Percentiles rank a stretch among this genome's conserved stretches.
Conservation (phyloP, 306 rosid genomes). For the Fragaria ananassa region DNA sequence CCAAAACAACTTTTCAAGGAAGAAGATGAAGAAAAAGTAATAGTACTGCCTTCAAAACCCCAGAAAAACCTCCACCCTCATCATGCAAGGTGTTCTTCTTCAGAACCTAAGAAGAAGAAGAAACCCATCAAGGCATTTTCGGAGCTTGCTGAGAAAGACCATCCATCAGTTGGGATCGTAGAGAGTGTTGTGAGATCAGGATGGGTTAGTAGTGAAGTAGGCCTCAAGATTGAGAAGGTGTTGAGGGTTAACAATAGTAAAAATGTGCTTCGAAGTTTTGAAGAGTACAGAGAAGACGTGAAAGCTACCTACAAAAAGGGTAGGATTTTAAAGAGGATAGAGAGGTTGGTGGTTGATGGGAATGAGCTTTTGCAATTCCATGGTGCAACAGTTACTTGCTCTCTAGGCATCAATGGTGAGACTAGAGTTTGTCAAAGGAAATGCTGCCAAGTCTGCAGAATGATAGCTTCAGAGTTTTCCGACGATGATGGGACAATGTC, state of each 20-base stretch:
- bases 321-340: background rate
- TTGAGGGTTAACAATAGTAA: conserved; percentile 19
- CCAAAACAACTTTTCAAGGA: background rate
- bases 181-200: conserved; percentile 10
- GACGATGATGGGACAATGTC: background rate
- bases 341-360: conserved; percentile 21
- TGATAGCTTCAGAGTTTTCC: conserved; percentile 3
- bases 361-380: conserved; percentile 24
- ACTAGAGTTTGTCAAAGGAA: conserved; percentile 9
- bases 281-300: conserved; percentile 12
- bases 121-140: background rate
- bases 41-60: conserved; percentile 8
- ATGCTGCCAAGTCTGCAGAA: conserved; percentile 29
- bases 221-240: conserved; percentile 16
- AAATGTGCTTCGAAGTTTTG: background rate
- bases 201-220: conserved; percentile 3
- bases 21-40: background rate
- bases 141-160: conserved; percentile 1
- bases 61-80: background rate
- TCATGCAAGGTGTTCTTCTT: conserved; percentile 1
- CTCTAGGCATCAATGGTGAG: conserved; percentile 6
- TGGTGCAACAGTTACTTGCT: conserved; percentile 18
- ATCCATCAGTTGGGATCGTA: background rate
- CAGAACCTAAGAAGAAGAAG: background rate
- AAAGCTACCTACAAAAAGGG: background rate